phyloP scores from a whole-genome alignment of 768 basidiomycete genomes.

The Mycena alexandri region DNA sequence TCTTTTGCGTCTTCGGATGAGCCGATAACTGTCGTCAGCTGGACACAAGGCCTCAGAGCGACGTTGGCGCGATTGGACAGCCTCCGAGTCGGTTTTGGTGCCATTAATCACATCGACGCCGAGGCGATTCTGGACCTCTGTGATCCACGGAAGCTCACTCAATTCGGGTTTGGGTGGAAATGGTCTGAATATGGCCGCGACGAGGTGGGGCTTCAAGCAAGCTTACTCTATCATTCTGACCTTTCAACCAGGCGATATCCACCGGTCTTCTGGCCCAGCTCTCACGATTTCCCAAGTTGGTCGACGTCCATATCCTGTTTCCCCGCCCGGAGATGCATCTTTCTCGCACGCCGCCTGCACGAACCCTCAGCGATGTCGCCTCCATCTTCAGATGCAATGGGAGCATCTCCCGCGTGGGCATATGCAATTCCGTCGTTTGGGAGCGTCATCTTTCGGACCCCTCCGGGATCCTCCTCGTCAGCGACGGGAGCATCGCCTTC shows the following conservation, averaged over 20 bases:
- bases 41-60: not conserved
- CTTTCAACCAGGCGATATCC: slow-evolving; percentile 6
- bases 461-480: slow-evolving; percentile 9
- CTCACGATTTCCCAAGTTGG: slow-evolving; percentile 4
- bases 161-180: slow-evolving; percentile 33
- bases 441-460: slow-evolving; percentile 18
- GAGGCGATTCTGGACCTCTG: slow-evolving; percentile 8
- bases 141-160: slow-evolving; percentile 4
- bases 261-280: not conserved
- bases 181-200: slow-evolving; percentile 17
- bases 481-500: slow-evolving; percentile 10
- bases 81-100: slow-evolving; percentile 24
- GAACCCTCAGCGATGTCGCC: not conserved
- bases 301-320: slow-evolving; percentile 25
- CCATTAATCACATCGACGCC: slow-evolving; percentile 1
- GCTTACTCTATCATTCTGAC: not conserved
- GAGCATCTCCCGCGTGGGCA: slow-evolving; percentile 22
- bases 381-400: slow-evolving; percentile 24
- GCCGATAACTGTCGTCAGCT: not conserved
- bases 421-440: slow-evolving; percentile 32
- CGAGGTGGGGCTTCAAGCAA: too few species aligned
- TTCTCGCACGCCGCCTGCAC: not conserved
- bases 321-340: slow-evolving; percentile 15
- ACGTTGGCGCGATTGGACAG: slow-evolving; percentile 6
- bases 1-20: not conserved